Base-by-base conservation (phyloP, 106 monocot genomes). In the Vanilla planifolia region DNA sequence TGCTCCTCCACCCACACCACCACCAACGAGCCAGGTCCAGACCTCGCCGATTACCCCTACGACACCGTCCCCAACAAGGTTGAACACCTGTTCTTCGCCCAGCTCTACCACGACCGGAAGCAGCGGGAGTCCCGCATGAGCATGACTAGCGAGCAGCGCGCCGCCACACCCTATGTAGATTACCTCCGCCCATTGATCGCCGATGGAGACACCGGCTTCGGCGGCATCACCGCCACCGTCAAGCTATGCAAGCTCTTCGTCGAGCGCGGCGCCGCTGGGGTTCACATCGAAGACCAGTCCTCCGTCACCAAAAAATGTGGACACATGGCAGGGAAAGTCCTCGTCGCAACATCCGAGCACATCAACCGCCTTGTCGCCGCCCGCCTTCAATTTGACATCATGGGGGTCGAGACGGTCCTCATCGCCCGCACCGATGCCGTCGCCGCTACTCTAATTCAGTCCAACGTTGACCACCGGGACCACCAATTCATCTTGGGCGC, bases 211-310 rank as follows among this genome's bases (percentile, higher is more conserved):
- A 77, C 90, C 10, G 86, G 95, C 2, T 96, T 96, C 37, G 90
- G 90, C 11, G 86, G 90, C 14, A 73, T 90, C 51, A 90, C 95
- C 15, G 90, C 95, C 1, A 96, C 95, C 3, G 86, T 87, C 11
- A 96, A 96, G 75, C 90, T 96, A 9, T 90, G 86, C 77, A 96
- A 96, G 74, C 77, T 96, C 7, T 96, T 91, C 68, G 95, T 91
- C 26, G 95, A 96, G 72, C 77, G 95, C 15, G 95, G 95, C 16
- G 95, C 95, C 0, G 90, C 95, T 10, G 90, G 95, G 0, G 90
- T 90, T 0, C 90, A 96, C 69, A 75, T 87, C 32, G 95, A 96
- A 60, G 95, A 96, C 67, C 86, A 96, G 67, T 90, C 95, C 1
- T 86, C 89, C 5, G 71, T 84, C 8, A 79, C 95, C 21, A 96